Percentiles rank a stretch among this genome's conserved stretches.
Conservation (phyloP, 176 grass and related monocot species). For the Aegilops umbellulata region DNA sequence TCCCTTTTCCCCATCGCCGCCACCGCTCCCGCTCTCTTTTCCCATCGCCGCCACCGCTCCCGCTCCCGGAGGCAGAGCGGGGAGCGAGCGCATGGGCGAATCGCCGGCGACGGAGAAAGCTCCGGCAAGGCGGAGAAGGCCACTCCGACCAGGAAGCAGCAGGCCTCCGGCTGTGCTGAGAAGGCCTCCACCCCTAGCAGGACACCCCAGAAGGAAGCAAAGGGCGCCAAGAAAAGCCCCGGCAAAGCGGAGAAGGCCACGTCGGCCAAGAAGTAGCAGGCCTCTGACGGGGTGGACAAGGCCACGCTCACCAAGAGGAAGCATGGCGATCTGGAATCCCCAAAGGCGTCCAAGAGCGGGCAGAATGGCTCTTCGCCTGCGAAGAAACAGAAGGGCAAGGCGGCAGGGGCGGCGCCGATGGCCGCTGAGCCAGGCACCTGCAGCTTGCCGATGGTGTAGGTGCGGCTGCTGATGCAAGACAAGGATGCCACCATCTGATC, state of each 20-base stretch:
- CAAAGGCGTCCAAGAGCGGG: slow-evolving; percentile 10
- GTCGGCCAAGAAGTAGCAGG: too few relatives aligned
- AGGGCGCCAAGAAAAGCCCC: too few relatives aligned
- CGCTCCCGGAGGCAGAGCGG: too few relatives aligned
- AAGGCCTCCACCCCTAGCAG: too few relatives aligned
- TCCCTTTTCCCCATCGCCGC: too few relatives aligned
- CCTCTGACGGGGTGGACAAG: too few relatives aligned
- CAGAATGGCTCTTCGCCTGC: slow-evolving; percentile 8
- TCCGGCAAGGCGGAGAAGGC: slow-evolving; percentile 1
- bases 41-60: too few relatives aligned
- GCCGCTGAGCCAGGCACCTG: background rate
- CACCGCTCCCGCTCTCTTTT: too few relatives aligned
- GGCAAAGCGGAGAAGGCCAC: too few relatives aligned
- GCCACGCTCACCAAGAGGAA: slow-evolving; percentile 39
- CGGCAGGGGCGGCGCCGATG: background rate
- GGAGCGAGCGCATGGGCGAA: too few relatives aligned
- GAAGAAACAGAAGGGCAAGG: slow-evolving; percentile 41
- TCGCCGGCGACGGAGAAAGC: too few relatives aligned
- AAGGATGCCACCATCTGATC: slow-evolving; percentile 51
- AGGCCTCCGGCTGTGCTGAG: background rate
- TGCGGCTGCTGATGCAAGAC: slow-evolving; percentile 63
- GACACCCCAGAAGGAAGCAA: too few relatives aligned
- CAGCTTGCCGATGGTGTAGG: slow-evolving; percentile 60
- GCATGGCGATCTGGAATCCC: background rate
- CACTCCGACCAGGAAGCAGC: background rate